phyloP scores from a whole-genome alignment of 2,329 filamentous ascomycete species.

The Neonectria magnoliae region DNA sequence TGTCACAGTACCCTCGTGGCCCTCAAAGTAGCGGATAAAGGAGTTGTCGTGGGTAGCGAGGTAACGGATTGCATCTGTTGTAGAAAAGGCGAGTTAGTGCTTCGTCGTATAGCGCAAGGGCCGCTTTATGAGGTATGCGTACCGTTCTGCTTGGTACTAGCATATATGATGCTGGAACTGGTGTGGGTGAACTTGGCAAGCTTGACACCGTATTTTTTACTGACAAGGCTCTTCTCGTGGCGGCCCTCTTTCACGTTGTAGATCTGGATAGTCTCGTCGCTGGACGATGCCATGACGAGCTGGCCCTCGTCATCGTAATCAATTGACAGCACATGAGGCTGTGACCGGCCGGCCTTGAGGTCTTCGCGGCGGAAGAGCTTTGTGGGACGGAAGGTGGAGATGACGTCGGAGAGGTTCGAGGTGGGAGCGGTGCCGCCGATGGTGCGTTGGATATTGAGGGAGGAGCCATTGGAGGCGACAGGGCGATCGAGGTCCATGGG shows the following conservation, averaged over 20 bases:
- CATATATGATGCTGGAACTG: conserved; percentile 90
- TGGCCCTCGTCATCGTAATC: conserved; percentile 98
- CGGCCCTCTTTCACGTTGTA: conserved; percentile 94
- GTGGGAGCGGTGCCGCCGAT: conserved; percentile 56
- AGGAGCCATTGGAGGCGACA: conserved; percentile 52
- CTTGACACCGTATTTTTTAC: conserved; percentile 97
- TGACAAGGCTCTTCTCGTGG: conserved; percentile 87
- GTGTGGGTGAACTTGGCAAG: conserved; percentile 95
- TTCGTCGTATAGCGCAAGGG: background rate
- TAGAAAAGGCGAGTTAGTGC: conserved; percentile 11
- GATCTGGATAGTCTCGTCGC: conserved; percentile 94
- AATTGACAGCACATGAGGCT: conserved; percentile 54
- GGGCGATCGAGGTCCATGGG: conserved; percentile 67
- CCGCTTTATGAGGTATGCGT: conserved; percentile 37
- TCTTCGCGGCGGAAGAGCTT: conserved; percentile 76
- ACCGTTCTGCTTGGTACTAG: conserved; percentile 94
- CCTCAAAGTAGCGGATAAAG: conserved; percentile 95
- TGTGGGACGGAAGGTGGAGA: conserved; percentile 80
- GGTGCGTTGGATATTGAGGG: conserved; percentile 62
- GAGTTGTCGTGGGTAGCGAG: conserved; percentile 94
- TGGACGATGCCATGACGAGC: conserved; percentile 88
- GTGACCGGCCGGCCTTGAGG: conserved; percentile 58
- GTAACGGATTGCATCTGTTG: conserved; percentile 80
- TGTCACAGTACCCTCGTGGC: conserved; percentile 87
- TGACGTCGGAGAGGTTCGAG: conserved; percentile 80